Conservation (phyloP, 2,329 filamentous ascomycete species). For the Aureobasidium zeae region DNA sequence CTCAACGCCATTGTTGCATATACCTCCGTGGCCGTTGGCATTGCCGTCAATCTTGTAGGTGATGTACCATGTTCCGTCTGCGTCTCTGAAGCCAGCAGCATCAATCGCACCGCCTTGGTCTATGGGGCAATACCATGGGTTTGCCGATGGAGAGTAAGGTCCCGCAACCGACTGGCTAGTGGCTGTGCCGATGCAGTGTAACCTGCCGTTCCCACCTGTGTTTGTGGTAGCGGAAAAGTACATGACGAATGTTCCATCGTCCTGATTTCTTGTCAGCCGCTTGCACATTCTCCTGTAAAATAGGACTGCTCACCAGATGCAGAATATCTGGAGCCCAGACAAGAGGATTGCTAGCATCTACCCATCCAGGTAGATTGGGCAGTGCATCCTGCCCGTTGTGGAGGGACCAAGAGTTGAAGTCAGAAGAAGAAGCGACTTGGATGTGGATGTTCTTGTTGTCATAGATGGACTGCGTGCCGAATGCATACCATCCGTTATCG, state of each 20-base stretch:
- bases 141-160: conserved; percentile 21
- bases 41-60: conserved; percentile 27
- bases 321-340: conserved; percentile 32
- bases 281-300: neutral
- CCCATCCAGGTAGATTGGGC: conserved; percentile 25
- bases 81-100: conserved; percentile 23
- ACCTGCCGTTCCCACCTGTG: conserved; percentile 18
- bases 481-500: conserved; percentile 32
- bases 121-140: conserved; percentile 23
- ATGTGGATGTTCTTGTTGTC: conserved; percentile 24
- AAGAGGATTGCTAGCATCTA: conserved; percentile 19
- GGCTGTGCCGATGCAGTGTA: conserved; percentile 26
- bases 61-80: conserved; percentile 21
- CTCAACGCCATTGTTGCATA: conserved; percentile 20
- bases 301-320: conserved; percentile 17
- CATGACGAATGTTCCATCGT: conserved; percentile 24
- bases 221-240: conserved; percentile 24
- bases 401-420: conserved; percentile 28
- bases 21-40: conserved; percentile 22
- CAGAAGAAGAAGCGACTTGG: conserved; percentile 29
- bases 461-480: conserved; percentile 25
- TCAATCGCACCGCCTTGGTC: conserved; percentile 26
- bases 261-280: neutral
- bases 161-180: conserved; percentile 21
- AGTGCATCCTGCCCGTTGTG: conserved; percentile 26